Conservation (phyloP, 441 rosid genomes). For the Capsella rubella region DNA sequence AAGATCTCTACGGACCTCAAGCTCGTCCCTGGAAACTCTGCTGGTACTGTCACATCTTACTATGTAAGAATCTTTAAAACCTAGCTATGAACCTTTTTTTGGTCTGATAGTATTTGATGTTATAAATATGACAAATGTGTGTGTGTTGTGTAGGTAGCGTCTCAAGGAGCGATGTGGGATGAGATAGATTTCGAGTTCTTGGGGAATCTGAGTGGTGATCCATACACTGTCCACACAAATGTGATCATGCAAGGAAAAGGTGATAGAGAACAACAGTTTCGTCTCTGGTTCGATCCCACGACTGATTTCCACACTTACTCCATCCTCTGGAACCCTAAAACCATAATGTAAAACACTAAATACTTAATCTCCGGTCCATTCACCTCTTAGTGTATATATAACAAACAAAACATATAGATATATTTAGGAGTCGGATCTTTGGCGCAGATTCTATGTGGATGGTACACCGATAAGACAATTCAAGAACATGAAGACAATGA, state of each 20-base stretch:
- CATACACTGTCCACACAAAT: conserved; percentile 51
- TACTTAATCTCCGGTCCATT: background rate
- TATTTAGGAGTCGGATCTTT: conserved; percentile 20
- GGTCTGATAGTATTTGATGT: background rate
- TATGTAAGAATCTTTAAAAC: conserved; percentile 44
- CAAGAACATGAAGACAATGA: conserved; percentile 43
- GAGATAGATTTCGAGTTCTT: conserved; percentile 52
- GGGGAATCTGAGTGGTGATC: conserved; percentile 52
- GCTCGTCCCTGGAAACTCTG: conserved; percentile 58
- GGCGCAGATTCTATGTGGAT: conserved; percentile 48
- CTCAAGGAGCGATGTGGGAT: conserved; percentile 48
- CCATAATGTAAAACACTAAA: conserved; percentile 38
- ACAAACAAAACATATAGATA: background rate
- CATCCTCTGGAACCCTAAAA: conserved; percentile 48
- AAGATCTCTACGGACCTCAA: conserved; percentile 55
- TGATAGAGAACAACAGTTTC: conserved; percentile 49
- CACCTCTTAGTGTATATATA: background rate
- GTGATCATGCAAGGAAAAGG: conserved; percentile 52
- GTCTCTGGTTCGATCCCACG: conserved; percentile 53
- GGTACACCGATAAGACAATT: conserved; percentile 47
- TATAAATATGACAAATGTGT: background rate
- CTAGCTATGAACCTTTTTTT: background rate
- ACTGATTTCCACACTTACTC: conserved; percentile 49
- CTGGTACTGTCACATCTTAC: conserved; percentile 57
- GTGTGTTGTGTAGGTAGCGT: conserved; percentile 38